These are phyloP conservation scores for Trichophyton mentagrophytes DNA, from an alignment of 2,329 filamentous ascomycete genomes.

Conservation along the genomic window DNA sequence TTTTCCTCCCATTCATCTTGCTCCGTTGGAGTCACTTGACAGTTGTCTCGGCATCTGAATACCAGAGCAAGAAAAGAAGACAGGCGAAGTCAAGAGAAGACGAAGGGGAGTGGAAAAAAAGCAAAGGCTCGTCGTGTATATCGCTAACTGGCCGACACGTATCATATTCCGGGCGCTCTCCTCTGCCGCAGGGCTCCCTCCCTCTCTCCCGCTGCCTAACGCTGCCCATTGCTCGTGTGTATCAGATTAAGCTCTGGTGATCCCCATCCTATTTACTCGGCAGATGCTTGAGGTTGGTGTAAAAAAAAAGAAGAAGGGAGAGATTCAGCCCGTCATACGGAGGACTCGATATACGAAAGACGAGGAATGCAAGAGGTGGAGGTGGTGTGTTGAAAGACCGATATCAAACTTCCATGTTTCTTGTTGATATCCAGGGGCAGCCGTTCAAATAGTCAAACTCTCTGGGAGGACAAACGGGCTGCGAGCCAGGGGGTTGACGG, in stretches of 20 bases:
- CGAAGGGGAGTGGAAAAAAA: neutral
- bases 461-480: no score
- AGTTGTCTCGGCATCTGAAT: neutral
- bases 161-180: neutral
- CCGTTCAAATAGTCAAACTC: no score
- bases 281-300: neutral
- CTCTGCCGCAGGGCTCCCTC: no score
- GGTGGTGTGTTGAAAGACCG: neutral
- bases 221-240: neutral
- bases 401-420: neutral
- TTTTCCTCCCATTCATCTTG: neutral
- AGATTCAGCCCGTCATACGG: no score
- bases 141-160: neutral
- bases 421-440: neutral
- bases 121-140: neutral
- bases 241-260: slow-evolving; percentile 2
- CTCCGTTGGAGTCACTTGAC: neutral
- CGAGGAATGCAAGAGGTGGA: neutral
- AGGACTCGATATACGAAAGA: no score
- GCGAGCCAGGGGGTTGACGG: no score
- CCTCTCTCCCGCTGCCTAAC: neutral
- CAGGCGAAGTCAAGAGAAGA: neutral
- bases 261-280: neutral
- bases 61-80: neutral
- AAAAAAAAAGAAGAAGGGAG: neutral